These are phyloP conservation scores for Sedum album DNA, from an alignment of 164 flowering plant species.

Conservation along the genomic window DNA sequence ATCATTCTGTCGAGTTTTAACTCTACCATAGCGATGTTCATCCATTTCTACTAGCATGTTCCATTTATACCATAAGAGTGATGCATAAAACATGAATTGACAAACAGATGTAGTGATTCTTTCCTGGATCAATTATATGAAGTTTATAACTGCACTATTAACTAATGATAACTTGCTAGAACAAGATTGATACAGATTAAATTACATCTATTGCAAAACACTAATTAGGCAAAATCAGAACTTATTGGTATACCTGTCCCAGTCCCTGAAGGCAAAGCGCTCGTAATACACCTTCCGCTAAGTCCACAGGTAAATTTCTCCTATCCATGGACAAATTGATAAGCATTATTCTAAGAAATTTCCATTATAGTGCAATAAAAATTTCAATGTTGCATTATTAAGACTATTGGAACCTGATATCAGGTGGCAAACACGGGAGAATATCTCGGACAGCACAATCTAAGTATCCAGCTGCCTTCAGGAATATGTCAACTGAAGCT, in stretches of 20 bases:
- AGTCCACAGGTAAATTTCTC: constrained; percentile 81
- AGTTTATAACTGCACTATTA: neutral
- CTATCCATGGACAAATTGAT: constrained; percentile 21
- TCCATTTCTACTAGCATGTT: neutral
- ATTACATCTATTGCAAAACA: neutral
- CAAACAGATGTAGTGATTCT: neutral
- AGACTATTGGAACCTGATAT: constrained; percentile 44
- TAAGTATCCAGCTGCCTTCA: constrained; percentile 91
- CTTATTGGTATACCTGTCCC: constrained; percentile 83
- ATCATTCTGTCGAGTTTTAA: neutral
- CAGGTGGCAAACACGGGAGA: constrained; percentile 69
- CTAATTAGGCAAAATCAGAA: neutral
- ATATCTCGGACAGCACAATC: constrained; percentile 82
- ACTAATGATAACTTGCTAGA: neutral
- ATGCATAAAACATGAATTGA: neutral
- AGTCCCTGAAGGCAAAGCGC: constrained; percentile 89
- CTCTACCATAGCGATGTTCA: neutral
- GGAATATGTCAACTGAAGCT: constrained; percentile 64
- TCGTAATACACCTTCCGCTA: constrained; percentile 75
- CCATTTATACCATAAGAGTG: neutral
- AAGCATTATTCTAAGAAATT: neutral
- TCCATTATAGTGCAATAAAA: neutral
- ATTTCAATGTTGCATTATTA: neutral
- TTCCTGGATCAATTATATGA: neutral
- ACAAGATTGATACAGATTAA: neutral